Conservation (phyloP, 768 basidiomycete genomes). For the Boletales sp. region DNA sequence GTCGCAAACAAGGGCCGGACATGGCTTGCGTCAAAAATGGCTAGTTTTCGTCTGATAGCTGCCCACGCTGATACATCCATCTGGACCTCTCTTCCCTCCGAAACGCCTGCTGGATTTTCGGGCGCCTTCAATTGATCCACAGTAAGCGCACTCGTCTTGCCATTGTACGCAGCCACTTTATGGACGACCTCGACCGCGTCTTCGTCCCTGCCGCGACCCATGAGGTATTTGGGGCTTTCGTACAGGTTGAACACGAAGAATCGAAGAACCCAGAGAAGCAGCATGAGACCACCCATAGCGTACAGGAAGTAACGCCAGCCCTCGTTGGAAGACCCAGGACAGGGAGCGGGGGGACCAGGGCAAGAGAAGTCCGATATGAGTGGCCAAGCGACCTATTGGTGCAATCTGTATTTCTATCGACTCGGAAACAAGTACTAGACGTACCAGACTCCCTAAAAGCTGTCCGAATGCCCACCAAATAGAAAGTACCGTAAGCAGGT, state of each 20-base stretch:
- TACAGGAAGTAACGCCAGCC: conserved; percentile 81
- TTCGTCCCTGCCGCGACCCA: conserved; percentile 62
- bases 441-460: conserved; percentile 52
- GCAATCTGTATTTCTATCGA: not conserved
- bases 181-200: conserved; percentile 62
- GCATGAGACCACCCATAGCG: conserved; percentile 67
- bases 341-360: conserved; percentile 41
- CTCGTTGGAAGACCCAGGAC: conserved; percentile 52
- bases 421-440: not conserved
- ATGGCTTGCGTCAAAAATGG: conserved; percentile 38
- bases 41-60: conserved; percentile 39
- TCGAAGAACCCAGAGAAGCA: conserved; percentile 57
- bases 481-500: conserved; percentile 68
- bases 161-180: conserved; percentile 59
- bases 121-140: conserved; percentile 44
- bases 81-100: conserved; percentile 7
- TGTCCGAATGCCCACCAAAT: conserved; percentile 83
- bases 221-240: conserved; percentile 71
- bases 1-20: conserved; percentile 50
- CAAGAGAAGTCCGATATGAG: conserved; percentile 70
- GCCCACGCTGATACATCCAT: conserved; percentile 36
- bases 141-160: conserved; percentile 44
- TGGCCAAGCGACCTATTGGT: conserved; percentile 62
- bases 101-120: conserved; percentile 10
- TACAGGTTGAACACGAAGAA: conserved; percentile 65